These are phyloP conservation scores for Rubroshorea leprosula DNA, from an alignment of 345 rosid species.

Conservation along the genomic window DNA sequence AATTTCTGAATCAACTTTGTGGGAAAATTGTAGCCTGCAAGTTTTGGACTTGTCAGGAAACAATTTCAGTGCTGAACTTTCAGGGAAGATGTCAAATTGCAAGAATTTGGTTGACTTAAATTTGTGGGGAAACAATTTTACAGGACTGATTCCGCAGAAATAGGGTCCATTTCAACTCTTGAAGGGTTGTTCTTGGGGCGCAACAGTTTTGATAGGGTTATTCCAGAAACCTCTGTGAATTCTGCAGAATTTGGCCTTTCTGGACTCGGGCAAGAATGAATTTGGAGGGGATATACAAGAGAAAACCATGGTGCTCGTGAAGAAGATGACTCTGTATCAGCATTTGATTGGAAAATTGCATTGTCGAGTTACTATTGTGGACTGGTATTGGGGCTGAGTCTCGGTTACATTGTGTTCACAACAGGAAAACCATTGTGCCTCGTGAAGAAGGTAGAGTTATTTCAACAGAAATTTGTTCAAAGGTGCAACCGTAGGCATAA, in stretches of 20 bases:
- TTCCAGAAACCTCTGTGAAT: slow-evolving; percentile 64
- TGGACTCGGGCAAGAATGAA: slow-evolving; percentile 67
- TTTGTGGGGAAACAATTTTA: slow-evolving; percentile 64
- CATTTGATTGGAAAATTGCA: background rate
- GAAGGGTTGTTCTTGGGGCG: slow-evolving; percentile 62
- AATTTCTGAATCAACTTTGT: slow-evolving; percentile 36
- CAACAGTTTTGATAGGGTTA: slow-evolving; percentile 44
- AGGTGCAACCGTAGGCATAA: too few species aligned
- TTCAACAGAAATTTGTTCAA: background rate
- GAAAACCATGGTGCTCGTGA: too few species aligned
- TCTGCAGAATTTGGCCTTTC: slow-evolving; percentile 42
- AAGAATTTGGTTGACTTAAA: slow-evolving; percentile 40
- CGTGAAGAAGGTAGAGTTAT: background rate
- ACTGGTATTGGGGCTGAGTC: background rate
- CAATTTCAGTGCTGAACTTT: slow-evolving; percentile 39
- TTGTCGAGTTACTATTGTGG: background rate
- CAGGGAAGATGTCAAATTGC: slow-evolving; percentile 54
- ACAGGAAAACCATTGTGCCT: background rate
- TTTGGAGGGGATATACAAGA: slow-evolving; percentile 64
- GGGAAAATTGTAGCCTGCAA: slow-evolving; percentile 44
- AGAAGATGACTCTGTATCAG: too few species aligned
- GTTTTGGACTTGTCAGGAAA: slow-evolving; percentile 59
- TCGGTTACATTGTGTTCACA: background rate
- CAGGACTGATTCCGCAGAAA: slow-evolving; percentile 52
- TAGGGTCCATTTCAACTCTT: slow-evolving; percentile 59